phyloP scores from a whole-genome alignment of 148 eudicot genomes.

The Linanthus parryae region DNA sequence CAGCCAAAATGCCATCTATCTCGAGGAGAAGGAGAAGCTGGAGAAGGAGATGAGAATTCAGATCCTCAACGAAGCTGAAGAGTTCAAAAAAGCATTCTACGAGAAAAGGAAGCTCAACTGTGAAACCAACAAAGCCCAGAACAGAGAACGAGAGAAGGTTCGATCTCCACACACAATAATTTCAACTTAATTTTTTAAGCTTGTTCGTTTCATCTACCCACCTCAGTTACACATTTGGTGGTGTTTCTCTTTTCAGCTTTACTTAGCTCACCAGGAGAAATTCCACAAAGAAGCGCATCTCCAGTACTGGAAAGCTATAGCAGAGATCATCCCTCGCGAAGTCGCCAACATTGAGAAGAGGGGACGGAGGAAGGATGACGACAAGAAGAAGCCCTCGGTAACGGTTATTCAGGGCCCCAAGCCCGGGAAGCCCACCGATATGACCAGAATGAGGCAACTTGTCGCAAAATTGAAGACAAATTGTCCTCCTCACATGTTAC shows the following conservation, averaged over 20 bases:
- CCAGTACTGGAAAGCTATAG: constrained; percentile 52
- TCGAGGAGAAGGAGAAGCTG: constrained; percentile 67
- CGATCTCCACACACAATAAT: no score
- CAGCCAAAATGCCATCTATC: constrained; percentile 71
- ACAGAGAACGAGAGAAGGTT: constrained; percentile 87
- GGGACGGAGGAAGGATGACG: constrained; percentile 36
- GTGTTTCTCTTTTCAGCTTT: constrained; percentile 20
- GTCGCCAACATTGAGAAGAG: constrained; percentile 46
- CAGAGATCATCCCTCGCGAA: constrained; percentile 50
- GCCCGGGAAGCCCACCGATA: constrained; percentile 54
- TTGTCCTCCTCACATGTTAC: constrained; percentile 43
- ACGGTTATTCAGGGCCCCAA: constrained; percentile 46
- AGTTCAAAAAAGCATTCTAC: constrained; percentile 51
- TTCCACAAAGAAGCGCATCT: constrained; percentile 55
- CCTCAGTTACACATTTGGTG: not conserved
- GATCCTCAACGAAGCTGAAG: constrained; percentile 72
- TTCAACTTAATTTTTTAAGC: constrained; percentile 1
- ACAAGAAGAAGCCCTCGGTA: constrained; percentile 35
- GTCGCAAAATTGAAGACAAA: constrained; percentile 36
- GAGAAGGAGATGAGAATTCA: constrained; percentile 71
- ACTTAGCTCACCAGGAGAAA: constrained; percentile 43
- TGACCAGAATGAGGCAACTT: constrained; percentile 36
- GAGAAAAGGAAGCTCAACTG: constrained; percentile 56
- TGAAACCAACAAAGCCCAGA: constrained; percentile 43
- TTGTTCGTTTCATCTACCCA: not conserved